Evolutionary conservation across 2,329 filamentous ascomycete genomes (phyloP).

Genomic region (Endothia cerciana): DNA sequence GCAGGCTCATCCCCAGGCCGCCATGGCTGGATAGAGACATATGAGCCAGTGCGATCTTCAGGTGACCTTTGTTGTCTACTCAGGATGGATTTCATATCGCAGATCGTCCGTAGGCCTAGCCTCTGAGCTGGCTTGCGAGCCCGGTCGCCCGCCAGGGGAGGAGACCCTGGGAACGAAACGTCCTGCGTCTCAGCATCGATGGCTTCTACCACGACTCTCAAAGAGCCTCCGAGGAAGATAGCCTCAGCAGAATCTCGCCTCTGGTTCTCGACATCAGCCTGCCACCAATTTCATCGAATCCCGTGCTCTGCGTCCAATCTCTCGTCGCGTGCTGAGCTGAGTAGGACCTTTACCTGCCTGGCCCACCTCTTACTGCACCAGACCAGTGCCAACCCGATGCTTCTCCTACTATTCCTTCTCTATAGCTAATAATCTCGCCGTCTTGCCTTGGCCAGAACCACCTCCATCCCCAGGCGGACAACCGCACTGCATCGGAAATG

Average conservation of each 20-base stretch:
- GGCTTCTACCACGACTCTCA: background rate
- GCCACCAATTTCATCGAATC: background rate
- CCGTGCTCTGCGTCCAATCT: background rate
- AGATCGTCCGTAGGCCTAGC: background rate
- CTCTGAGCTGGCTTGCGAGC: conserved; percentile 9
- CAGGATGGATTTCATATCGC: background rate
- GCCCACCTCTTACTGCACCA: background rate
- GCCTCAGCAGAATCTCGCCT: background rate
- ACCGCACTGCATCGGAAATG: background rate
- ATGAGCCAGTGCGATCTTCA: background rate
- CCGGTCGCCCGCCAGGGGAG: background rate
- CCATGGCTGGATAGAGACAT: background rate
- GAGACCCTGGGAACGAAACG: conserved; percentile 13
- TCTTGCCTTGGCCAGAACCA: background rate
- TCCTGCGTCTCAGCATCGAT: conserved; percentile 11
- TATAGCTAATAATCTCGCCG: background rate
- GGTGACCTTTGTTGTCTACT: background rate
- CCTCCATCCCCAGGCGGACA: too few relatives aligned
- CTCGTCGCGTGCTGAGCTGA: background rate
- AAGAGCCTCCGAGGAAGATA: background rate
- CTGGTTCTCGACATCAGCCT: background rate
- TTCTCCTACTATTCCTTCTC: background rate
- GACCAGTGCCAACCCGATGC: background rate
- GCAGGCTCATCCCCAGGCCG: background rate
- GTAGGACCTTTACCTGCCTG: background rate